These are phyloP conservation scores for Cordyceps fumosorosea DNA, from an alignment of 2,329 filamentous ascomycete species.

Conservation along the genomic window DNA sequence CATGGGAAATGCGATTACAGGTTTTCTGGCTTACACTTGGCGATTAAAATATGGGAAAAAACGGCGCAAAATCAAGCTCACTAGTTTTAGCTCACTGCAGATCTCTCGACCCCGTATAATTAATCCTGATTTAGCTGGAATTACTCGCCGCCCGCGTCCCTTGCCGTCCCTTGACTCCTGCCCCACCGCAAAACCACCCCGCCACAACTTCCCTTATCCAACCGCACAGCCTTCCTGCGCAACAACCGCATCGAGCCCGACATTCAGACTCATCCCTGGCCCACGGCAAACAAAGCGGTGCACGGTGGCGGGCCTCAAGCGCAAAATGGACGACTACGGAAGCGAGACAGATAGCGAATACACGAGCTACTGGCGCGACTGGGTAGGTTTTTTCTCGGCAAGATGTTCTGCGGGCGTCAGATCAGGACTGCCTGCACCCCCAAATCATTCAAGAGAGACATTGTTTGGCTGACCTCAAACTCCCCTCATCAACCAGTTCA, in stretches of 20 bases:
- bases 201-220: neutral
- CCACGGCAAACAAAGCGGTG: neutral
- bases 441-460: no score
- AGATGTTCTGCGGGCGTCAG: no score
- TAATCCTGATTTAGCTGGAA: neutral
- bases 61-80: neutral
- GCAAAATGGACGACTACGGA: constrained; percentile 86
- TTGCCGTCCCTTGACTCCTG: neutral
- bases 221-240: neutral
- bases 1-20: no score
- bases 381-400: constrained; percentile 59
- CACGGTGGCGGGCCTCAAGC: constrained; percentile 8
- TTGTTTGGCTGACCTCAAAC: neutral
- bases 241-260: neutral
- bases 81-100: neutral
- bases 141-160: neutral
- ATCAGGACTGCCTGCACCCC: no score
- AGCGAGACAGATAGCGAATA: constrained; percentile 99
- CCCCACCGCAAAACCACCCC: constrained; percentile 8
- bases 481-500: constrained; percentile 59
- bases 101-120: neutral
- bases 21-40: no score
- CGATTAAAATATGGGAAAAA: neutral
- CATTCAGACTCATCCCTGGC: constrained; percentile 5
- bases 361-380: constrained; percentile 98